Conservation (phyloP, 306 rosid species). For the Quercus dentata region DNA sequence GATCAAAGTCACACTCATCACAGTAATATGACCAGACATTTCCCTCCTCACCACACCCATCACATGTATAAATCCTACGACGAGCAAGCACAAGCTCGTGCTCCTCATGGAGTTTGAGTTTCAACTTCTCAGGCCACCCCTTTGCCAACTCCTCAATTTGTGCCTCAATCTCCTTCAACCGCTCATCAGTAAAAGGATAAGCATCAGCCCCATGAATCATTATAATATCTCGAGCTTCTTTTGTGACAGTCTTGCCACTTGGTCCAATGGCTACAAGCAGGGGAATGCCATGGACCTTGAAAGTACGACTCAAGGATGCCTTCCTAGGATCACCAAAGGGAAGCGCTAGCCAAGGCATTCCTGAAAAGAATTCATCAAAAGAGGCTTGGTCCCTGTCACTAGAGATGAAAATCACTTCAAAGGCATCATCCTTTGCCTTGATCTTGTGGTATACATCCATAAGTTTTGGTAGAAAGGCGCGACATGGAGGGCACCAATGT, state of each 20-base stretch:
- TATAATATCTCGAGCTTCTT: conserved; percentile 46
- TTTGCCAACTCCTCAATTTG: conserved; percentile 44
- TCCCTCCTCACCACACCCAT: conserved; percentile 42
- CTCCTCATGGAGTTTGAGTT: conserved; percentile 31
- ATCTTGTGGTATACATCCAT: conserved; percentile 54
- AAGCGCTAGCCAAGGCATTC: conserved; percentile 88
- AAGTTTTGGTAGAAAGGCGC: conserved; percentile 72
- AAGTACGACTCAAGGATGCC: conserved; percentile 43
- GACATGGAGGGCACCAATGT: conserved; percentile 81
- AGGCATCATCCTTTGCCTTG: conserved; percentile 49
- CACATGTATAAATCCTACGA: conserved; percentile 31
- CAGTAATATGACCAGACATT: conserved; percentile 55
- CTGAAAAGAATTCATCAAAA: conserved; percentile 54
- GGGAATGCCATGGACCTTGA: conserved; percentile 65
- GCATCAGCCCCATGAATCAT: conserved; percentile 53
- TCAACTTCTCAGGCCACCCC: conserved; percentile 69
- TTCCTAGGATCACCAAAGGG: conserved; percentile 77
- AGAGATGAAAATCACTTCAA: conserved; percentile 74
- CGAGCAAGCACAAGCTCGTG: conserved; percentile 51
- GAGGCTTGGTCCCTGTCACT: conserved; percentile 62
- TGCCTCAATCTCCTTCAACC: conserved; percentile 42
- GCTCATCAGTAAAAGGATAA: conserved; percentile 68
- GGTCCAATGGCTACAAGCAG: conserved; percentile 58
- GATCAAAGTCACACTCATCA: conserved; percentile 57
- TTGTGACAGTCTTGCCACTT: conserved; percentile 60